Base-by-base conservation (phyloP, 2,329 filamentous ascomycete genomes). In the Aureobasidium lini region DNA sequence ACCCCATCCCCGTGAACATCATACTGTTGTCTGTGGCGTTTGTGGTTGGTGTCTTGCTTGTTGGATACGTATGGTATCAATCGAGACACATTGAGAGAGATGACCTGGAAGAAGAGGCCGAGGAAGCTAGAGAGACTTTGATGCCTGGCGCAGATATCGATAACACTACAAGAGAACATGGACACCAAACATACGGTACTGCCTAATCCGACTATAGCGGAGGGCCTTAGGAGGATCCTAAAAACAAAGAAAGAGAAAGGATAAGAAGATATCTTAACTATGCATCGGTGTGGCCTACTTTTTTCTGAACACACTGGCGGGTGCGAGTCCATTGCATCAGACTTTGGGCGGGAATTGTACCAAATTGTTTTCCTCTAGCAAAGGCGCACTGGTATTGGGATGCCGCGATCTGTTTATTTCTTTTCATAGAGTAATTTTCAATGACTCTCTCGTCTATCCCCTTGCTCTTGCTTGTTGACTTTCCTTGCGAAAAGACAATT, bases 1-100 rank as follows among this genome's bases (percentile, higher is more conserved):
- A 95, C 69, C 91, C 91, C 0, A 75, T 89, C 0, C 90, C 90
- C 0, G 86, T 95, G 11, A 94, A 96, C 70, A 54, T 88, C 2
- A 78, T 87, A 0, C 72, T 96, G 18, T 73, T 93, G 49, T 68
- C 73, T 0, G 60, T 83, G 0, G 89, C 86, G 0, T 69, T 88
- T 8, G 68, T 81, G 0, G 79, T 93, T 1, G 91, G 92, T 0
- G 61, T 79, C 1, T 75, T 74, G 6, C 75, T 96, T 7, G 85
- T 93, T 10, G 72, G 69, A 0, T 96, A 82, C 71, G 89, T 95
- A 1, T 76, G 72, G 63, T 71, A 72, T 60, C 77, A 78, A 68
- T 81, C 77, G 31, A 67, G 71, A 53, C 73, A 68, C 32, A 74
- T 82, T 34, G 68, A 69, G 60, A 68, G 76, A 39, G 69, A 74